Evolutionary conservation across 2,329 filamentous ascomycete species (phyloP).

Genomic region (Anisogramma anomala): DNA sequence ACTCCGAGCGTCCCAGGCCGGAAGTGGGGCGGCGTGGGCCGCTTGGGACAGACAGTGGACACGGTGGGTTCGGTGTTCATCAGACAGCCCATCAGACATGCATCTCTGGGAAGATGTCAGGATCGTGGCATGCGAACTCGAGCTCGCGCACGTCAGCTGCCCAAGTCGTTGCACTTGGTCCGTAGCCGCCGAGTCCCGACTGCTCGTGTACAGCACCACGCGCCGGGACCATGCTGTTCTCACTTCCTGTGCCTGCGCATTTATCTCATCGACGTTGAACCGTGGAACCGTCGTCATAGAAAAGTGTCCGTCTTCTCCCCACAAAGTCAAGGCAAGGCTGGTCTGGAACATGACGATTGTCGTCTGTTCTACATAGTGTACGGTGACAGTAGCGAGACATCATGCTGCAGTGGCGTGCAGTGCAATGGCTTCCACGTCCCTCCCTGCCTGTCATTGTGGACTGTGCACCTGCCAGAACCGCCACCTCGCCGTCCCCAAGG

Average conservation of each 20-base stretch:
- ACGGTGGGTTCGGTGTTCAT: slow-evolving; percentile 3
- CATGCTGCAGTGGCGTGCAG: neutral
- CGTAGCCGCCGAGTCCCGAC: no score
- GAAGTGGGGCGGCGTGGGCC: neutral
- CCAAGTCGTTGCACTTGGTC: no score
- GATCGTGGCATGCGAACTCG: slow-evolving; percentile 10
- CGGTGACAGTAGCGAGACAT: slow-evolving; percentile 10
- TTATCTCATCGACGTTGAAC: no score
- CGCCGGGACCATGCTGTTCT: no score
- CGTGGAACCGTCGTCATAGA: no score
- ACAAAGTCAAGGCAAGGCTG: neutral
- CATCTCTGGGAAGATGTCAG: slow-evolving; percentile 11
- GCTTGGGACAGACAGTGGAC: slow-evolving; percentile 1
- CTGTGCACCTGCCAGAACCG: neutral
- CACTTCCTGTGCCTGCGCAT: neutral
- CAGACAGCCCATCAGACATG: no score
- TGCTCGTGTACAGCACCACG: no score
- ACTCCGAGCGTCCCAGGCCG: neutral
- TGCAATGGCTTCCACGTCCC: neutral
- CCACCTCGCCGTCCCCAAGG: slow-evolving; percentile 5
- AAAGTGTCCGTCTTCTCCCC: neutral
- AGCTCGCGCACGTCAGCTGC: slow-evolving; percentile 5
- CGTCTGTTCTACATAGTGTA: slow-evolving; percentile 1
- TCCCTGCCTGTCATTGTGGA: neutral
- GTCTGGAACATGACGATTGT: slow-evolving; percentile 2